Conservation (phyloP, 495 filamentous ascomycete species). For the Neohortaea acidophila region DNA sequence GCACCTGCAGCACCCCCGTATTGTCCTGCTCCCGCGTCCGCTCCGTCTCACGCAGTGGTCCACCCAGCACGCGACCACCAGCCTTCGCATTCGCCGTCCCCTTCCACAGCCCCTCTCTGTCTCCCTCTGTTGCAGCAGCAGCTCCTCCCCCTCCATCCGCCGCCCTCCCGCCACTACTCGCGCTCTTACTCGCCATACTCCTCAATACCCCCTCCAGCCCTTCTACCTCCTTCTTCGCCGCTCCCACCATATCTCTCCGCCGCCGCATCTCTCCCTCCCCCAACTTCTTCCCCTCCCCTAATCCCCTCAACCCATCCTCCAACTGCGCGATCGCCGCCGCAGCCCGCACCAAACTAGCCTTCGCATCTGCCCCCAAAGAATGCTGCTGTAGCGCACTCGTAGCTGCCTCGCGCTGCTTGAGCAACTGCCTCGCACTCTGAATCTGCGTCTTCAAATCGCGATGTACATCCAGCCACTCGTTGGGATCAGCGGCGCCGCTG, state of each 20-base stretch:
- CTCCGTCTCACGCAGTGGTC: constrained; percentile 60
- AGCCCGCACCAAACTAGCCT: constrained; percentile 63
- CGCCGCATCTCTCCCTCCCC: constrained; percentile 81
- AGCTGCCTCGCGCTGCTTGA: constrained; percentile 64
- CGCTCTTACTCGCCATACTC: constrained; percentile 46
- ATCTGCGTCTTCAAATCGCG: constrained; percentile 66
- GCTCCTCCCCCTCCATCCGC: no score
- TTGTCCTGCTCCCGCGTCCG: constrained; percentile 83
- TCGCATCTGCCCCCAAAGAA: constrained; percentile 68
- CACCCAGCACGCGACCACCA: constrained; percentile 54
- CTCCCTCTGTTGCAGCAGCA: constrained; percentile 18
- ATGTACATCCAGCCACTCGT: constrained; percentile 75
- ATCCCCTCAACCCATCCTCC: constrained; percentile 51
- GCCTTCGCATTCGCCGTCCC: constrained; percentile 20
- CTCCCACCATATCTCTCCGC: constrained; percentile 60
- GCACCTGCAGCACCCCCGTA: constrained; percentile 69
- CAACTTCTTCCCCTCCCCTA: constrained; percentile 32
- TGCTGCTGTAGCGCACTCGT: constrained; percentile 49
- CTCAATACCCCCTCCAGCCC: constrained; percentile 68
- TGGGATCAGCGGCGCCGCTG: constrained; percentile 44
- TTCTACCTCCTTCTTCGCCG: constrained; percentile 69
- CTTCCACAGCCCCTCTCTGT: constrained; percentile 42
- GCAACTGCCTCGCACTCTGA: constrained; percentile 61
- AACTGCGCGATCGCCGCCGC: constrained; percentile 50
- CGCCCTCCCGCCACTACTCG: constrained; percentile 1